phyloP scores from a whole-genome alignment of 116 monocot genomes.

The Dioscorea cayenensis region DNA sequence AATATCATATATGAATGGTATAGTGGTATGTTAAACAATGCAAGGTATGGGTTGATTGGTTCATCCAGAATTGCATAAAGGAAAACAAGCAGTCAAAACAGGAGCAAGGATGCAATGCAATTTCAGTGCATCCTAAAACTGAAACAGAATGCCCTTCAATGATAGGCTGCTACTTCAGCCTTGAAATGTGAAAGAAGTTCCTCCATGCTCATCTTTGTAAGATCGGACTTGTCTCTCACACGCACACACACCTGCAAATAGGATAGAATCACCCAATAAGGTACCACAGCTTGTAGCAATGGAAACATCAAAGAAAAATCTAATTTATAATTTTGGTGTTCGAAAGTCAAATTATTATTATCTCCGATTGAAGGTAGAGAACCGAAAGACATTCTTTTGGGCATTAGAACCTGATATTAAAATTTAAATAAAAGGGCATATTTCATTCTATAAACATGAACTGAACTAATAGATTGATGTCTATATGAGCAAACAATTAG shows the following conservation, averaged over 20 bases:
- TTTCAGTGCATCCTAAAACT: background rate
- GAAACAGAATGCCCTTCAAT: background rate
- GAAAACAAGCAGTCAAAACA: background rate
- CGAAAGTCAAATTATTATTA: background rate
- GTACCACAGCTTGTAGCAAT: too few relatives aligned
- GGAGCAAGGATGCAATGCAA: background rate
- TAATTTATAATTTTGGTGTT: background rate
- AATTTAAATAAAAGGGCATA: background rate
- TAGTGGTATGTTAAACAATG: too few relatives aligned
- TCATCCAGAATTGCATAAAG: background rate
- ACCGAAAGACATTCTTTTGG: too few relatives aligned
- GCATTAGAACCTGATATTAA: too few relatives aligned
- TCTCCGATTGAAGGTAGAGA: background rate
- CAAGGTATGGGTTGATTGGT: too few relatives aligned
- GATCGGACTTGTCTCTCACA: conserved; percentile 50
- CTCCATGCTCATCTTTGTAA: conserved; percentile 33
- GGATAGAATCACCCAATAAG: too few relatives aligned
- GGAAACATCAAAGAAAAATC: too few relatives aligned
- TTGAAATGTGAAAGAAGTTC: conserved; percentile 53
- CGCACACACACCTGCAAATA: conserved; percentile 64
- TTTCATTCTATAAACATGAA: background rate
- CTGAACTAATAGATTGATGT: background rate
- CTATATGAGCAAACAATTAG: background rate
- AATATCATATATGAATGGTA: too few relatives aligned
- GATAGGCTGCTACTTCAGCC: conserved; percentile 40